These are phyloP conservation scores for Wallacemonas sp. DNA, from an alignment of 208 protist species.

Conservation along the genomic window DNA sequence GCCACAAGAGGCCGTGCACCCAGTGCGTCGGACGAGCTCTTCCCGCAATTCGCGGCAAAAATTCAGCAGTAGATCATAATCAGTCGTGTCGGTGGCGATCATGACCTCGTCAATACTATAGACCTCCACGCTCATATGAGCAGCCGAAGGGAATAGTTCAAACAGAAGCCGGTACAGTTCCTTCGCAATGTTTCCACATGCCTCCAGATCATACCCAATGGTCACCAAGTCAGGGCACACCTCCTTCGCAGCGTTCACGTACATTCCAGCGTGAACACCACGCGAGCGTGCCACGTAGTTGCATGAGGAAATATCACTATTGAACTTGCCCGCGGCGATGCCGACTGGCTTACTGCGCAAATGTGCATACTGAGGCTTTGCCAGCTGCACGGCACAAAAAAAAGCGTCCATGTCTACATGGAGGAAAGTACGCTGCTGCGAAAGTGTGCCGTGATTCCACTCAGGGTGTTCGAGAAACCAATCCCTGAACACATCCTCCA, in stretches of 20 bases:
- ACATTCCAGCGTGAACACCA: conserved; percentile 92
- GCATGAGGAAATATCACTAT: conserved; percentile 92
- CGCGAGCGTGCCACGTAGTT: conserved; percentile 90
- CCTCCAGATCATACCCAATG: conserved; percentile 89
- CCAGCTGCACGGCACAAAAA: conserved; percentile 91
- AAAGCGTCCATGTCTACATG: conserved; percentile 96
- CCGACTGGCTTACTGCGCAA: conserved; percentile 78
- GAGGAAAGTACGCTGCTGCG: conserved; percentile 59
- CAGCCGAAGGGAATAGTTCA: conserved; percentile 39
- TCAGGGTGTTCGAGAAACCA: conserved; percentile 61
- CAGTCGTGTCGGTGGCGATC: conserved; percentile 72
- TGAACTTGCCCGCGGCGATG: conserved; percentile 80
- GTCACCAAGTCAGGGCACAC: conserved; percentile 87
- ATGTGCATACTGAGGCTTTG: conserved; percentile 78
- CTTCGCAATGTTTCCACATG: conserved; percentile 59
- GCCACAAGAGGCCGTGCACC: conserved; percentile 83
- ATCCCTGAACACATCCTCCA: conserved; percentile 65
- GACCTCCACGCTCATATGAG: conserved; percentile 80
- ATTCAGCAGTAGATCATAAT: conserved; percentile 37
- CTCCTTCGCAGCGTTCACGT: conserved; percentile 77
- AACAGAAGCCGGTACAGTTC: conserved; percentile 80
- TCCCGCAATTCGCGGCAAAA: conserved; percentile 63
- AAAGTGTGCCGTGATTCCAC: conserved; percentile 70
- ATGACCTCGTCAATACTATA: conserved; percentile 91
- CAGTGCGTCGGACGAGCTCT: conserved; percentile 49